Conservation (phyloP, 192 early-diverging fungal genomes). For the Coemansia sp. region DNA sequence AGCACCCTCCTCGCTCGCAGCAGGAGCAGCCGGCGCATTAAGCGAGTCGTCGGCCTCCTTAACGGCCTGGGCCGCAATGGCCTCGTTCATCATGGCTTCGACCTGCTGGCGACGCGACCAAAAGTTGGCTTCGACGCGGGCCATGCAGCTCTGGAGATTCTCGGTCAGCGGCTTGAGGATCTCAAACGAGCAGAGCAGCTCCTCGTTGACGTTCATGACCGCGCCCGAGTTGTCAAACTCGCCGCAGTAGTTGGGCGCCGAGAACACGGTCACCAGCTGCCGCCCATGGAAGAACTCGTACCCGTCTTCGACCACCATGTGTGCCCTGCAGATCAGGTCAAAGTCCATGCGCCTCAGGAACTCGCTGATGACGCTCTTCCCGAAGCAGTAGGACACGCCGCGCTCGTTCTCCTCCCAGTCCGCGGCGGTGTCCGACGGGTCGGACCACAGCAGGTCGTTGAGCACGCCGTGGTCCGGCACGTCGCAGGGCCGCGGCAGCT, state of each 20-base stretch:
- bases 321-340: slow-evolving; percentile 89
- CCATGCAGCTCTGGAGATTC: slow-evolving; percentile 48
- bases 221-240: slow-evolving; percentile 92
- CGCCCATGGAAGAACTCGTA: slow-evolving; percentile 95
- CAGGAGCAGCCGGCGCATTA: no score
- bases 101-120: slow-evolving; percentile 50
- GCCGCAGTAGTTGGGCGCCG: slow-evolving; percentile 96
- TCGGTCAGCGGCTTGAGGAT: slow-evolving; percentile 62
- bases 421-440: slow-evolving; percentile 71
- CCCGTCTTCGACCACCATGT: slow-evolving; percentile 96
- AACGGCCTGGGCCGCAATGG: slow-evolving; percentile 30
- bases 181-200: slow-evolving; percentile 88
- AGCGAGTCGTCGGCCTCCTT: slow-evolving; percentile 27
- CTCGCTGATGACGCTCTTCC: slow-evolving; percentile 75
- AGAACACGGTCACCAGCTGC: slow-evolving; percentile 88
- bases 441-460: slow-evolving; percentile 92
- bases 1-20: not conserved
- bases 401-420: slow-evolving; percentile 94
- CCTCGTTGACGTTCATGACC: slow-evolving; percentile 89
- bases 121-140: slow-evolving; percentile 45
- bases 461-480: slow-evolving; percentile 92
- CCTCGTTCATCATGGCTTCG: slow-evolving; percentile 46
- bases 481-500: slow-evolving; percentile 86
- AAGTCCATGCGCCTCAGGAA: slow-evolving; percentile 86
- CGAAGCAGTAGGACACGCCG: slow-evolving; percentile 93